A percentile compares a stretch with the other conserved stretches of the same genome.
Evolutionary conservation across 805 yeast genomes (phyloP).

Genomic region (Pichia paraexigua): DNA sequence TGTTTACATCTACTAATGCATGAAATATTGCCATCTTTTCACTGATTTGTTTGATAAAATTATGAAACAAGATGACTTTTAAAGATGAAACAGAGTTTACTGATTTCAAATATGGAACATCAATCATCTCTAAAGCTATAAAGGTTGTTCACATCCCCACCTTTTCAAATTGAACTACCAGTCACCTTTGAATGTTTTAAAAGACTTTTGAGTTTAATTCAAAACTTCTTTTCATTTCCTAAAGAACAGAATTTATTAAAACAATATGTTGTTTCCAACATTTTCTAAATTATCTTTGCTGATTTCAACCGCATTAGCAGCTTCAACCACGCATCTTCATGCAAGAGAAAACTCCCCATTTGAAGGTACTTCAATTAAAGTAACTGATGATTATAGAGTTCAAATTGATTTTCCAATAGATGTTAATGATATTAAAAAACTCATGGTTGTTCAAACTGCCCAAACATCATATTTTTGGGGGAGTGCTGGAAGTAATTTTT

Average conservation of each 20-base stretch:
- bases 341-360: not conserved
- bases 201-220: too few species aligned
- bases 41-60: not conserved
- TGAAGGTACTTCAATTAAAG: not conserved
- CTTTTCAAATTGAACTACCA: not conserved
- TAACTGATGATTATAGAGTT: slow-evolving; percentile 2
- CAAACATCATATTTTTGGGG: slow-evolving; percentile 7
- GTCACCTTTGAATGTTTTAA: not conserved
- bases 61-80: not conserved
- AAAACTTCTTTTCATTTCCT: not conserved
- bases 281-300: not conserved
- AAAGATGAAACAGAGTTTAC: not conserved
- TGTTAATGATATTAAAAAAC: slow-evolving; percentile 1
- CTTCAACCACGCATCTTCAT: not conserved
- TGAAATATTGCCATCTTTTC: not conserved
- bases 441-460: slow-evolving; percentile 2
- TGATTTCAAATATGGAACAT: too few species aligned
- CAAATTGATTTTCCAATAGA: slow-evolving; percentile 12
- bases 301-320: not conserved
- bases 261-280: not conserved
- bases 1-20: not conserved
- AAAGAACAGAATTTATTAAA: not conserved
- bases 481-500: not conserved
- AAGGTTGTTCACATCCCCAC: not conserved
- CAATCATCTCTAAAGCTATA: not conserved